phyloP scores from a whole-genome alignment of 1,139 yeast species.

The Lodderomyces jiufengensis region DNA sequence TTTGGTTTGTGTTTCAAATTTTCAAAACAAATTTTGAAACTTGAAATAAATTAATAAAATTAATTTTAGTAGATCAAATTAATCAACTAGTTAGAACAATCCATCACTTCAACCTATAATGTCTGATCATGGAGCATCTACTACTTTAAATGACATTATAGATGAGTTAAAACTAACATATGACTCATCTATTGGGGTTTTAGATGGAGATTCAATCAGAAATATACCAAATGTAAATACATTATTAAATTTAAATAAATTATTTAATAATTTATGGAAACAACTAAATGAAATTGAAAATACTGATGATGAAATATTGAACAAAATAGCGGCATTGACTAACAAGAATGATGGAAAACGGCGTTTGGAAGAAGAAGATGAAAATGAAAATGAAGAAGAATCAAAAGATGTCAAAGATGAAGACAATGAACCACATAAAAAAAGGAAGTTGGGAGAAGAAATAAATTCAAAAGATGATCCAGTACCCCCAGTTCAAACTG shows the following conservation, averaged over 20 bases:
- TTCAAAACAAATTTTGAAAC: too few species aligned
- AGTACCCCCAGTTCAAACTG: constrained; percentile 46
- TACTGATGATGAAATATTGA: constrained; percentile 40
- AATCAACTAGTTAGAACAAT: too few species aligned
- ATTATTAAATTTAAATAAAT: constrained; percentile 44
- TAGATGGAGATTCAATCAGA: constrained; percentile 56
- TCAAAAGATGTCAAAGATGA: constrained; percentile 12
- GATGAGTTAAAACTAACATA: constrained; percentile 51
- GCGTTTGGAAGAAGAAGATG: constrained; percentile 4
- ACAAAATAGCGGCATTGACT: constrained; percentile 17
- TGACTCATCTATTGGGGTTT: constrained; percentile 55
- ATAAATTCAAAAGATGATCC: constrained; percentile 30
- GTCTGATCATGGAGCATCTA: constrained; percentile 33
- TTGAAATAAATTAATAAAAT: too few species aligned
- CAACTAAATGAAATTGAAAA: constrained; percentile 47
- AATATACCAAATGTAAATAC: constrained; percentile 45
- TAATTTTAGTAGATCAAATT: too few species aligned
- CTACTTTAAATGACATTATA: constrained; percentile 50
- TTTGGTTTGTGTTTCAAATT: too few species aligned
- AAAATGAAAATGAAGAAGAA: constrained; percentile 2
- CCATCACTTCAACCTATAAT: constrained; percentile 9
- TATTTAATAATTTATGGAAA: constrained; percentile 45
- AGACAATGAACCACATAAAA: constrained; percentile 11
- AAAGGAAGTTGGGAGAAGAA: constrained; percentile 11
- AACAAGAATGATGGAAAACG: constrained; percentile 6